Percentiles rank a stretch among this genome's conserved stretches.
These are phyloP conservation scores for Beauveria pseudobassiana DNA, from an alignment of 2,329 filamentous ascomycete species.

Conservation along the genomic window DNA sequence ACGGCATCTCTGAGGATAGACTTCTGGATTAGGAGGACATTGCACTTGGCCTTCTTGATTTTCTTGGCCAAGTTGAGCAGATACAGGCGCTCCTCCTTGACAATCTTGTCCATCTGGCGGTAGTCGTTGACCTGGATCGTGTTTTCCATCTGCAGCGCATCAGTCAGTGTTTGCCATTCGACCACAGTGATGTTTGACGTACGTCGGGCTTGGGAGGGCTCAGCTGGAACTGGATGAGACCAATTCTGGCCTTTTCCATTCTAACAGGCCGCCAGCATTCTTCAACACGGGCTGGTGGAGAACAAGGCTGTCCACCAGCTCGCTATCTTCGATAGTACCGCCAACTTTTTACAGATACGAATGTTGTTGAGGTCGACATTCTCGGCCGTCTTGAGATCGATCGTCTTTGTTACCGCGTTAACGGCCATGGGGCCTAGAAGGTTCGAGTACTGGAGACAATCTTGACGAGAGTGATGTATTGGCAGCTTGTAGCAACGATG, in stretches of 20 bases:
- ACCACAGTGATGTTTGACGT: conserved; percentile 26
- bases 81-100: conserved; percentile 98
- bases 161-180: conserved; percentile 14
- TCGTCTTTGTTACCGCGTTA: conserved; percentile 90
- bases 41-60: conserved; percentile 99
- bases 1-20: conserved; percentile 96
- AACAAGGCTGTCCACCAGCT: conserved; percentile 91
- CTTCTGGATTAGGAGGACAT: conserved; percentile 96
- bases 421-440: conserved; percentile 96
- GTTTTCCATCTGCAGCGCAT: conserved; percentile 77
- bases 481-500: conserved; percentile 88
- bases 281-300: conserved; percentile 91
- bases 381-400: conserved; percentile 89
- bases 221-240: conserved; percentile 96
- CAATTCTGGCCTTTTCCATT: conserved; percentile 97
- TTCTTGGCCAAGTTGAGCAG: conserved; percentile 99
- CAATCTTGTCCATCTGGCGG: conserved; percentile 99
- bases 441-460: conserved; percentile 98
- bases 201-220: conserved; percentile 96
- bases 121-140: conserved; percentile 99
- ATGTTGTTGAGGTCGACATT: conserved; percentile 98
- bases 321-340: conserved; percentile 96
- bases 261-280: conserved; percentile 78
- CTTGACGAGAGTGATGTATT: conserved; percentile 95
- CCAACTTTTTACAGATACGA: conserved; percentile 92